phyloP scores from a whole-genome alignment of 345 rosid genomes.

The Eucalyptus paniculata region DNA sequence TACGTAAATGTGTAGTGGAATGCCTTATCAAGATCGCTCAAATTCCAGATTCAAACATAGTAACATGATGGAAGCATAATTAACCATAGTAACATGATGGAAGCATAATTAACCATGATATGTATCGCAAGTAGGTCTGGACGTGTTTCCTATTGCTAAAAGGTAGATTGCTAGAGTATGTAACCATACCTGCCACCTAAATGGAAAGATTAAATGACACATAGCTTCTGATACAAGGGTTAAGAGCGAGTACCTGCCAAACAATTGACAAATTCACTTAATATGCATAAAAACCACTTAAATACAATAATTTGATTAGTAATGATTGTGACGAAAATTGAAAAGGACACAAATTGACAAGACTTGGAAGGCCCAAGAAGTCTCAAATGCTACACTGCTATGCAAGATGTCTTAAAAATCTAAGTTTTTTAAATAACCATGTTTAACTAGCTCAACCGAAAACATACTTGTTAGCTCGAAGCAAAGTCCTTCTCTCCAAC shows the following conservation, averaged over 20 bases:
- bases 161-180: not conserved
- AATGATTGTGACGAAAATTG: not conserved
- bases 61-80: not conserved
- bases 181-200: constrained; percentile 84
- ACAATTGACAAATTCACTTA: not conserved
- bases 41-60: not conserved
- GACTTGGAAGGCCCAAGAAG: not conserved
- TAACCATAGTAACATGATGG: not conserved
- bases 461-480: constrained; percentile 87
- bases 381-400: not conserved
- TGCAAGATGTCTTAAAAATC: not conserved
- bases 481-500: constrained; percentile 87
- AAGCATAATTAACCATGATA: not conserved
- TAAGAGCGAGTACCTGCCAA: constrained; percentile 79
- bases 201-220: constrained; percentile 96
- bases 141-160: not conserved
- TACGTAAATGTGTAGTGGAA: not conserved
- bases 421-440: not conserved
- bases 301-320: not conserved
- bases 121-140: not conserved
- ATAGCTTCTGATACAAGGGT: constrained; percentile 89
- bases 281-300: not conserved
- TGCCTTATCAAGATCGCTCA: not conserved
- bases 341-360: not conserved
- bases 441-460: not conserved